phyloP scores from a whole-genome alignment of 148 eudicot species.

The Oxyria digyna region DNA sequence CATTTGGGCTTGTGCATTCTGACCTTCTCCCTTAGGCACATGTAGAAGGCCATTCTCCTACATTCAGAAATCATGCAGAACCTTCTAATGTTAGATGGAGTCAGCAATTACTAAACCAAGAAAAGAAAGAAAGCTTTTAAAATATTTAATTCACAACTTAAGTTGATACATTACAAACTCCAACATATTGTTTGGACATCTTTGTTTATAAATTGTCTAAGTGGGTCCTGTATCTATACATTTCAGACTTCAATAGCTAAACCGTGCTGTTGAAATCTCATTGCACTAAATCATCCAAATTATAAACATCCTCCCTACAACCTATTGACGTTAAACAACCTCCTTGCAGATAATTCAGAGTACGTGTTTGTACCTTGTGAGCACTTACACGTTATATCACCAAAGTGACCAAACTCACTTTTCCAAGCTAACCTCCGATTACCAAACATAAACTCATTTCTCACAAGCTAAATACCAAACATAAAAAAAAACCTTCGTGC shows the following conservation, averaged over 20 bases:
- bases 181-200: no score
- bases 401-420: not conserved
- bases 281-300: no score
- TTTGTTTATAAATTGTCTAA: no score
- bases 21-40: constrained; percentile 90
- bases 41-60: constrained; percentile 90
- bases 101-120: not conserved
- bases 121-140: not conserved
- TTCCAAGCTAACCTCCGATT: not conserved
- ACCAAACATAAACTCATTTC: not conserved
- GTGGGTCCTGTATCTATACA: no score
- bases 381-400: no score
- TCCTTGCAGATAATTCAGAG: not conserved
- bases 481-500: no score
- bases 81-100: not conserved
- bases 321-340: not conserved
- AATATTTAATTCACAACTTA: not conserved
- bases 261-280: not conserved
- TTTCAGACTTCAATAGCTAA: not conserved
- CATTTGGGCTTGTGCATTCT: constrained; percentile 94
- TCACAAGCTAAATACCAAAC: not conserved
- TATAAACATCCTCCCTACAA: no score
- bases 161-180: not conserved
- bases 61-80: constrained; percentile 7
- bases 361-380: not conserved